Conservation (phyloP, 2,329 filamentous ascomycete genomes). For the Macrophomina pseudophaseolina region DNA sequence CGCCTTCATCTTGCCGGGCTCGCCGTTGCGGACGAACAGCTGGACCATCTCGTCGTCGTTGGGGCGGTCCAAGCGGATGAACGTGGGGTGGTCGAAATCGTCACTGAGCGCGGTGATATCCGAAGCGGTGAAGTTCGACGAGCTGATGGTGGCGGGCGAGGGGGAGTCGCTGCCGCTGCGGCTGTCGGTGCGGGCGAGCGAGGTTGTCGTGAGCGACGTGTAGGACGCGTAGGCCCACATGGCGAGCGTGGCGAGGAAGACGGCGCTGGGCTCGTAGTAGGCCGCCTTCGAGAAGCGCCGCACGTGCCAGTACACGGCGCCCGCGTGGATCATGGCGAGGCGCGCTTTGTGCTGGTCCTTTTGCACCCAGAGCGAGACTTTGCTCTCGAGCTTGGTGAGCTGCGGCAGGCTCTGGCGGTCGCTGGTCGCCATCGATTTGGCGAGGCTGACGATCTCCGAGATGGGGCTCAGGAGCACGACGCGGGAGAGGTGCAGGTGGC, state of each 20-base stretch:
- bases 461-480: conserved; percentile 59
- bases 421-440: conserved; percentile 34
- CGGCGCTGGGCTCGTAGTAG: conserved; percentile 54
- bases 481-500: conserved; percentile 62
- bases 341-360: conserved; percentile 62
- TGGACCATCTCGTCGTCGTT: conserved; percentile 65
- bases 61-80: conserved; percentile 61
- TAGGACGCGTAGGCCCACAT: conserved; percentile 53
- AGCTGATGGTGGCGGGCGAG: background rate
- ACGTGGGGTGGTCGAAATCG: conserved; percentile 36
- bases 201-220: background rate
- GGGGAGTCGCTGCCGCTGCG: conserved; percentile 15
- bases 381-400: conserved; percentile 28
- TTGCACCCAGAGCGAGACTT: conserved; percentile 56
- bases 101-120: background rate
- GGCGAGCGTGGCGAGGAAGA: conserved; percentile 53
- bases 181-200: conserved; percentile 2
- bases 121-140: background rate
- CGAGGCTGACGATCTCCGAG: conserved; percentile 52
- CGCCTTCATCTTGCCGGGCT: conserved; percentile 50
- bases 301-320: conserved; percentile 59
- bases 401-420: conserved; percentile 18
- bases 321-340: conserved; percentile 61
- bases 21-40: conserved; percentile 58
- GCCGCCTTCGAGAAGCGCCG: conserved; percentile 55